Evolutionary conservation across 768 basidiomycete species (phyloP), one percentile per base, ranked within the genome.

Genomic region (Hemileccinum rubropunctum): DNA sequence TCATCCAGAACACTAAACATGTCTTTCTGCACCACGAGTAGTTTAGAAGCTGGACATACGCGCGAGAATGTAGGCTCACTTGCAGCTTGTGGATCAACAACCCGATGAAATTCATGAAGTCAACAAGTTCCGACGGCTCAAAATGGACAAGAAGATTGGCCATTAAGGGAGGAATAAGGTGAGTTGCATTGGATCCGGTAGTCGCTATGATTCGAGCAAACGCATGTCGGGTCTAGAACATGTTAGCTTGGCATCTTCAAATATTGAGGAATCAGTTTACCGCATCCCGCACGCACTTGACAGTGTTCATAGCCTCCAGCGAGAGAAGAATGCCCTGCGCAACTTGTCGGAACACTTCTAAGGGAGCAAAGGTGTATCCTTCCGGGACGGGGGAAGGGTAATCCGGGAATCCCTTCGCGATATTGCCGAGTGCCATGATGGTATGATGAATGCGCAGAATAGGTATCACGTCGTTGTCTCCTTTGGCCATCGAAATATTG

Each of bases 331-430:
- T 87, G 2, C 86, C 86, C 63, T 95, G 88, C 0, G 91, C 89
- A 60, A 91, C 82, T 65, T 90, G 83, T 51, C 81, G 78, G 70
- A 98, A 97, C 13, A 91, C 82, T 44, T 85, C 81, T 47, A 91
- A 67, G 1, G 84, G 82, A 0, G 92, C 88, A 17, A 83, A 71
- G 9, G 82, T 76, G 58, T 85, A 86, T 28, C 81, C 82, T 58
- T 80, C 77, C 0, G 83, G 81, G 1, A 84, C 71, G 2, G 82
- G 78, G 14, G 79, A 81, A 37, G 91, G 88, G 61, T 88, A 87
- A 63, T 93, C 92, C 0, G 97, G 97, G 71, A 98, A 98, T 12
- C 97, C 97, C 71, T 97, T 97, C 32, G 94, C 89, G 48, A 98
- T 82, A 59, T 90, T 92, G 12, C 95, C 95, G 18, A 98, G 75